phyloP scores from a whole-genome alignment of 768 basidiomycete genomes.

The Phaeotremella fagi region DNA sequence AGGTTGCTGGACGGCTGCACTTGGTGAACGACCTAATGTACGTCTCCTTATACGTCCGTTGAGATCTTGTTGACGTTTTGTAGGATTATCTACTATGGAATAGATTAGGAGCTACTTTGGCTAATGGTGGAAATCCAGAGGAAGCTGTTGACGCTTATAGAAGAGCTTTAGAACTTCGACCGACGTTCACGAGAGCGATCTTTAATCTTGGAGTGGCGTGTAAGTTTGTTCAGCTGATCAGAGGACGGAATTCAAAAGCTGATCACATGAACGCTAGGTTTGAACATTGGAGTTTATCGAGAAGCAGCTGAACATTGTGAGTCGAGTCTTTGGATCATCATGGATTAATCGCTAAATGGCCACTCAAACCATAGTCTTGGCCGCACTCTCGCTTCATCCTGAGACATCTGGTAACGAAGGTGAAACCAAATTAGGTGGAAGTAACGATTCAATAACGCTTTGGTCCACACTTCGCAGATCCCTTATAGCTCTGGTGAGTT shows the following conservation, averaged over 20 bases:
- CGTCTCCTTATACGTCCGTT: neutral
- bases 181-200: slow-evolving; percentile 93
- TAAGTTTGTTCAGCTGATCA: slow-evolving; percentile 51
- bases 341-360: neutral
- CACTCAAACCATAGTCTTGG: slow-evolving; percentile 27
- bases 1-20: slow-evolving; percentile 88
- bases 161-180: slow-evolving; percentile 80
- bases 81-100: slow-evolving; percentile 96
- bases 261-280: slow-evolving; percentile 55
- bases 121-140: slow-evolving; percentile 90
- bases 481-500: slow-evolving; percentile 70
- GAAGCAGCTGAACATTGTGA: slow-evolving; percentile 88
- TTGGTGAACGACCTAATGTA: slow-evolving; percentile 70
- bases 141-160: slow-evolving; percentile 73
- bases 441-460: slow-evolving; percentile 72
- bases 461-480: slow-evolving; percentile 85
- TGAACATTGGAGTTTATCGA: slow-evolving; percentile 91
- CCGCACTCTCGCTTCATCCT: slow-evolving; percentile 38
- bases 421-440: slow-evolving; percentile 41
- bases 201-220: slow-evolving; percentile 98
- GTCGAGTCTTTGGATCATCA: neutral
- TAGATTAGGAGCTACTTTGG: slow-evolving; percentile 84
- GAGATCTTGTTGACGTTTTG: neutral
- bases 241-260: neutral
- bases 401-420: neutral